A percentile compares a stretch with the other conserved stretches of the same genome.
Evolutionary conservation across 768 basidiomycete species (phyloP).

Genomic region (Termitomyces heimii): DNA sequence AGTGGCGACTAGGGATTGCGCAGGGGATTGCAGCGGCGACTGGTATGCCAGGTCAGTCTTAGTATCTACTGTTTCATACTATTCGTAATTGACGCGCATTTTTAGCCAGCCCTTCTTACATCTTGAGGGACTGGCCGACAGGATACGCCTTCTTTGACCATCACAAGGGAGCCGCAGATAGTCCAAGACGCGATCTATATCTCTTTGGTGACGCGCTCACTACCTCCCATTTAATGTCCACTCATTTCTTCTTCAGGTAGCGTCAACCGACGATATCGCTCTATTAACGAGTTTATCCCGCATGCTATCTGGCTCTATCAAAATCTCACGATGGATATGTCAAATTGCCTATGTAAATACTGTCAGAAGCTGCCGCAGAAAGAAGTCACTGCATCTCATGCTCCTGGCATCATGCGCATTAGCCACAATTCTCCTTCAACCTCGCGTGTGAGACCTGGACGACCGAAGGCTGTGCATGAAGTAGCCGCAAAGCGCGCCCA

Average conservation of each 20-base stretch:
- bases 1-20: conserved; percentile 49
- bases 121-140: conserved; percentile 58
- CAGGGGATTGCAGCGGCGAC: conserved; percentile 36
- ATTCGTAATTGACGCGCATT: conserved; percentile 2
- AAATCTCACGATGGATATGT: conserved; percentile 39
- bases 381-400: conserved; percentile 57
- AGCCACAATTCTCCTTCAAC: conserved; percentile 22
- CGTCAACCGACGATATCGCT: conserved; percentile 56
- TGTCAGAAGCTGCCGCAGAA: conserved; percentile 65
- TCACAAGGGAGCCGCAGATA: conserved; percentile 50
- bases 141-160: conserved; percentile 74
- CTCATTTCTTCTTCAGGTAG: conserved; percentile 32
- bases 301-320: conserved; percentile 77
- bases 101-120: conserved; percentile 50
- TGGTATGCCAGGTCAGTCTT: conserved; percentile 45
- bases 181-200: conserved; percentile 72
- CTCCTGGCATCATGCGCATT: conserved; percentile 27
- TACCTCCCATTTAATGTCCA: background rate
- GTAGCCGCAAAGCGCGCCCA: conserved; percentile 19
- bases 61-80: background rate
- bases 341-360: conserved; percentile 70
- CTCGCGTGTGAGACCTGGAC: conserved; percentile 14
- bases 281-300: conserved; percentile 79
- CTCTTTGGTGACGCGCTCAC: conserved; percentile 52
- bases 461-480: conserved; percentile 17